Evolutionary conservation across 1,284 basidiomycete species (phyloP).

Genomic region (Boletellus dicymbophilus): DNA sequence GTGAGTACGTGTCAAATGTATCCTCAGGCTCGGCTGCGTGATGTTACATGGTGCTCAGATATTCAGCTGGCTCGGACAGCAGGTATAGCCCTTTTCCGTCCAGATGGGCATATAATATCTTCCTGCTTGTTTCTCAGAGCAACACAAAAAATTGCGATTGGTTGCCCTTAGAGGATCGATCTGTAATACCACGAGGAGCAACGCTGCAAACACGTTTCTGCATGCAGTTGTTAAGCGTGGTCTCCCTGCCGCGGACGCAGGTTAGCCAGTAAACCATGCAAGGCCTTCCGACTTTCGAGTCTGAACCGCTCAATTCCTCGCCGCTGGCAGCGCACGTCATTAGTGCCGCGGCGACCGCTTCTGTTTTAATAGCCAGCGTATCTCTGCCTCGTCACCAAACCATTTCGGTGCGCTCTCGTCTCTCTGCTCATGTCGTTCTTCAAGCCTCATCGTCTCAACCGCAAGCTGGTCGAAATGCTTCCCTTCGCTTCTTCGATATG

Average conservation of each 20-base stretch:
- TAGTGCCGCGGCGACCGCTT: slow-evolving; percentile 34
- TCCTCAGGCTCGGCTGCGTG: no score
- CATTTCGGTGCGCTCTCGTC: slow-evolving; percentile 30
- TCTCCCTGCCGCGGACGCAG: slow-evolving; percentile 18
- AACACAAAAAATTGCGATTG: slow-evolving; percentile 5
- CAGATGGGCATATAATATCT: no score
- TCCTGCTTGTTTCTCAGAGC: no score
- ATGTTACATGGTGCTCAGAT: no score
- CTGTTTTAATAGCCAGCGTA: slow-evolving; percentile 31
- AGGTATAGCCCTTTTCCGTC: no score
- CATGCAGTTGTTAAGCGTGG: slow-evolving; percentile 27
- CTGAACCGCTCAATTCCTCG: slow-evolving; percentile 29
- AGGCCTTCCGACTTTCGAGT: slow-evolving; percentile 32
- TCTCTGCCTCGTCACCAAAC: slow-evolving; percentile 30
- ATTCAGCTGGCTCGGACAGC: no score
- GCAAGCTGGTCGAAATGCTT: slow-evolving; percentile 38
- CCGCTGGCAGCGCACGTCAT: slow-evolving; percentile 31
- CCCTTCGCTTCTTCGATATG: slow-evolving; percentile 35
- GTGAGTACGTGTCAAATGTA: no score
- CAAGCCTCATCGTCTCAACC: slow-evolving; percentile 15
- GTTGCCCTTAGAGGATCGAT: background rate
- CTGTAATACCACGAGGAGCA: slow-evolving; percentile 25
- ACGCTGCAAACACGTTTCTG: slow-evolving; percentile 36
- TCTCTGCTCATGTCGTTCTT: slow-evolving; percentile 16
- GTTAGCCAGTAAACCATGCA: slow-evolving; percentile 32